Percentiles rank a stretch among this genome's conserved stretches.
phyloP scores from a whole-genome alignment of 768 basidiomycete genomes.

The Boletus subcaerulescens region DNA sequence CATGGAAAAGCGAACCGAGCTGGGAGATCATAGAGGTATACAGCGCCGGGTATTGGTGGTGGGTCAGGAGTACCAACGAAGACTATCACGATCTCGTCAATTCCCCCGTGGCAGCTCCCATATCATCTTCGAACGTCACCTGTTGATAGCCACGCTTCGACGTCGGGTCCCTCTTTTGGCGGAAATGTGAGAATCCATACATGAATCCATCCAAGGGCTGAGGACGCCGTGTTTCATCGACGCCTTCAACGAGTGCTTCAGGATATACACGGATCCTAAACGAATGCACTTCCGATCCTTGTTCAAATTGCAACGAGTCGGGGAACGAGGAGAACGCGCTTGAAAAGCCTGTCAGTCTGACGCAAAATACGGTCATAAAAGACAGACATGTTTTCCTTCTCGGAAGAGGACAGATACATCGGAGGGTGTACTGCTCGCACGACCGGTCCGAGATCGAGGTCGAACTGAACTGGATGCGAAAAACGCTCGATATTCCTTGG shows the following conservation, averaged over 20 bases:
- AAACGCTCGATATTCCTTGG: background rate
- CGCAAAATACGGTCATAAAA: background rate
- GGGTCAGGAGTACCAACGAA: slow-evolving; percentile 74
- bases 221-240: slow-evolving; percentile 30
- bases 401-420: slow-evolving; percentile 57
- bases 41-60: slow-evolving; percentile 77
- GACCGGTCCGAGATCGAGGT: slow-evolving; percentile 82
- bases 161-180: slow-evolving; percentile 58
- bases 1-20: slow-evolving; percentile 72
- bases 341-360: slow-evolving; percentile 3
- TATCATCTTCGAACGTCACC: slow-evolving; percentile 36
- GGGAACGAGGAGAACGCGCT: slow-evolving; percentile 94
- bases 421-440: slow-evolving; percentile 70
- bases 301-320: slow-evolving; percentile 81
- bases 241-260: slow-evolving; percentile 13
- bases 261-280: slow-evolving; percentile 72
- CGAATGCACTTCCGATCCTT: slow-evolving; percentile 81
- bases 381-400: slow-evolving; percentile 77
- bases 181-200: slow-evolving; percentile 78
- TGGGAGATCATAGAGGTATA: slow-evolving; percentile 66
- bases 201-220: slow-evolving; percentile 59
- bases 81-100: slow-evolving; percentile 12
- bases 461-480: slow-evolving; percentile 68
- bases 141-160: slow-evolving; percentile 81
- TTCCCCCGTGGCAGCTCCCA: background rate